phyloP scores from a whole-genome alignment of 108 stramenopile species.

The Nitzschia inconspicua region DNA sequence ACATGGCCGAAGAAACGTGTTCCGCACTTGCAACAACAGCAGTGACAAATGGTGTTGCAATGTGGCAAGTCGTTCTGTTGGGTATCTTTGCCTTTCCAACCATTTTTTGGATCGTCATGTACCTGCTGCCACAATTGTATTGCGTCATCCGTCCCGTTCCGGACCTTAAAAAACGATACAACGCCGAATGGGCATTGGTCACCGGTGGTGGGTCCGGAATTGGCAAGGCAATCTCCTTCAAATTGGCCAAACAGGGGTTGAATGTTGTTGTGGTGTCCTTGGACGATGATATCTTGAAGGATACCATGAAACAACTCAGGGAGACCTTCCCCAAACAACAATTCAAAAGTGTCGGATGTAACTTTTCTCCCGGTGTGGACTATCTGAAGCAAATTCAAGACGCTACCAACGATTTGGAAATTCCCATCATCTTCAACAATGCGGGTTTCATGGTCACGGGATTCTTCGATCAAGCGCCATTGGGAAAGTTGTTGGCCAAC shows the following conservation, averaged over 20 bases:
- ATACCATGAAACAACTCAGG: slow-evolving; percentile 78
- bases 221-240: slow-evolving; percentile 91
- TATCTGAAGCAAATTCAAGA: slow-evolving; percentile 83
- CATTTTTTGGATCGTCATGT: slow-evolving; percentile 70
- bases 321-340: slow-evolving; percentile 71
- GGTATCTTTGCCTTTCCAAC: slow-evolving; percentile 72
- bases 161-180: slow-evolving; percentile 85
- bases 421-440: slow-evolving; percentile 95
- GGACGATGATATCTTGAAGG: slow-evolving; percentile 86
- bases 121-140: slow-evolving; percentile 79
- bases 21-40: slow-evolving; percentile 8
- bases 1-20: slow-evolving; percentile 6
- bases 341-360: slow-evolving; percentile 88
- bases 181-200: slow-evolving; percentile 96
- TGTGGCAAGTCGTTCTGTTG: slow-evolving; percentile 8
- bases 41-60: not conserved
- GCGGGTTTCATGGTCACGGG: slow-evolving; percentile 99
- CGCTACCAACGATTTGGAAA: slow-evolving; percentile 86
- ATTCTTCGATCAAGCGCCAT: slow-evolving; percentile 92
- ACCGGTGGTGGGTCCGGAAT: slow-evolving; percentile 97
- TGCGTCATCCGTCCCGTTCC: slow-evolving; percentile 74
- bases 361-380: slow-evolving; percentile 85
- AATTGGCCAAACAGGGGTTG: slow-evolving; percentile 90
- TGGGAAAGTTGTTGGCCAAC: slow-evolving; percentile 89
- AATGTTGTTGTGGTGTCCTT: slow-evolving; percentile 97